Conservation (phyloP, 345 rosid species). For the Eucalyptus erythrocorys region DNA sequence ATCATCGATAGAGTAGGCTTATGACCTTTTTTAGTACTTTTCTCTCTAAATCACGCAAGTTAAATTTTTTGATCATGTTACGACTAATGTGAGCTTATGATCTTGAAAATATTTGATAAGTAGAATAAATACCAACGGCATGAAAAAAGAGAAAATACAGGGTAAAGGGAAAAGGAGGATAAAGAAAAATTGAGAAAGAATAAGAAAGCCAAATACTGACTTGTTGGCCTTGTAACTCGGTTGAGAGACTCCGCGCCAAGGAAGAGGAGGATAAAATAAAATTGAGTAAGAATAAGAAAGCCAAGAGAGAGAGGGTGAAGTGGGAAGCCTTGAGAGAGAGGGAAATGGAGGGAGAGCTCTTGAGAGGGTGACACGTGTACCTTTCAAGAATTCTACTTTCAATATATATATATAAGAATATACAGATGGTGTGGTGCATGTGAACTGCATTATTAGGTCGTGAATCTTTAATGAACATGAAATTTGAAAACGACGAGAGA, state of each 20-base stretch:
- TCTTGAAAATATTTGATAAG: background rate
- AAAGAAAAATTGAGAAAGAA: background rate
- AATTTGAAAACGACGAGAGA: background rate
- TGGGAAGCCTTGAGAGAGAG: background rate
- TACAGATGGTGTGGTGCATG: background rate
- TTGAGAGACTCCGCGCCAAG: background rate
- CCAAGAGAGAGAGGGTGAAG: background rate
- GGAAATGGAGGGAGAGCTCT: background rate
- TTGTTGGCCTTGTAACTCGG: too few relatives aligned
- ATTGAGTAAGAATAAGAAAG: background rate
- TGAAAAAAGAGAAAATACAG: background rate
- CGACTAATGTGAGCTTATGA: background rate
- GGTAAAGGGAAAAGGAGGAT: background rate
- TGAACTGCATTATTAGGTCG: background rate
- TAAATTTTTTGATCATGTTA: background rate
- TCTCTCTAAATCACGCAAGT: background rate
- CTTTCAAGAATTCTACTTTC: background rate
- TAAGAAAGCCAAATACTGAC: background rate
- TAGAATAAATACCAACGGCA: background rate
- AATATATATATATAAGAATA: background rate
- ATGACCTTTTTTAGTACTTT: background rate
- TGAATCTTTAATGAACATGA: background rate
- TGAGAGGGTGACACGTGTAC: background rate
- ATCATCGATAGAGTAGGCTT: rapidly evolving
- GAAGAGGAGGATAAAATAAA: background rate